Base-by-base conservation (phyloP, 2,329 filamentous ascomycete genomes). In the Fusarium transvaalense region DNA sequence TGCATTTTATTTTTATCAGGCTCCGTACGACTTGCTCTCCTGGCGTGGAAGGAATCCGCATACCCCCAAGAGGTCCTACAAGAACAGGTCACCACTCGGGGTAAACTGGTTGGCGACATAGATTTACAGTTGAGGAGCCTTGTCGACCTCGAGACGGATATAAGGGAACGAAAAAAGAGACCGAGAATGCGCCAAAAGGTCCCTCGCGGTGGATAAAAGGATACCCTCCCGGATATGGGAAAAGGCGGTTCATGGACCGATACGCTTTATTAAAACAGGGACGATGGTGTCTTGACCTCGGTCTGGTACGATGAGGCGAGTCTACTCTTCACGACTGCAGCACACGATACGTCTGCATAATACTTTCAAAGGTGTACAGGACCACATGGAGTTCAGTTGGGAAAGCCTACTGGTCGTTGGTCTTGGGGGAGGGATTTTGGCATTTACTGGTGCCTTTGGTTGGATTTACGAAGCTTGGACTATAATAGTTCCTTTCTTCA, bases 141-240 rank as follows among this genome's bases (percentile, higher is more conserved):
- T 71, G 71, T 73, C 76, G 69, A 70, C 72, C 75, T 77, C 65
- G 62, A 71, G 34, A 61, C 64, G 70, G 58, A 71, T 73, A 52
- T 55, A 54, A 60, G 71, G 63, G 34, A 73, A 51, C 47, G 47
- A 76, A 68, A 75, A 75, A 41, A 23, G 75, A 76, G 68, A 74
- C 64, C 69, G 71, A 78, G 75, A 78, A 76, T 79, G 75, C 75
- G 77, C 74, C 74, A 70, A 53, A 38, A 71, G 59, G 66, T 71
- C 67, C 71, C 65, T 73, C 53, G 61, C 62, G 63, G 68, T 61
- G 71, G 63, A 68, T 64, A 70, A 55, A 67, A 71, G 63, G 71
- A 76, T 71, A 73, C 66, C 73, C 64, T 29, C 62, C 64, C 48
- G 55, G 61, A 56, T 66, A 64, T 64, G 72, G 65, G 65, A 65